These are phyloP conservation scores for Cucumis cinereus DNA, from an alignment of 306 rosid species.

Conservation along the genomic window DNA sequence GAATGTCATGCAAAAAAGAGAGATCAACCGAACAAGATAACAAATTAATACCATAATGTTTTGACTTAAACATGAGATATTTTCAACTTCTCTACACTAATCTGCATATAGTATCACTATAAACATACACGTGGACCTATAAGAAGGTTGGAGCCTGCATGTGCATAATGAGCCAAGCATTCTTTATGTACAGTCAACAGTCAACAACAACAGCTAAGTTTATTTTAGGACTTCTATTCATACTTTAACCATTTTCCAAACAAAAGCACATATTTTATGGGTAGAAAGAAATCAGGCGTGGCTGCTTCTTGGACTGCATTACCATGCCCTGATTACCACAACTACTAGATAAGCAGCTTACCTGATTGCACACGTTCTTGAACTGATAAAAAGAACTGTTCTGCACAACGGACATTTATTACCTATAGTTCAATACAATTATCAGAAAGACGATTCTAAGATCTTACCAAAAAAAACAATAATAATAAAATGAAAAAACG, in stretches of 20 bases:
- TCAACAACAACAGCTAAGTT: background rate
- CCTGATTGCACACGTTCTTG: slow-evolving; percentile 84
- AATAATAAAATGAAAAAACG: slow-evolving; percentile 1
- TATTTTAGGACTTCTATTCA: background rate
- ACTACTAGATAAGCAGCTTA: slow-evolving; percentile 16
- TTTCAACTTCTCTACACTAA: background rate
- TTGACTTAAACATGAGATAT: background rate
- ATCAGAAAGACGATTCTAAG: slow-evolving; percentile 15
- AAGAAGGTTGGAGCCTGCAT: background rate
- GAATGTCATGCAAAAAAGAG: slow-evolving; percentile 10
- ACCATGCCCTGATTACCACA: background rate
- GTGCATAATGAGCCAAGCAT: background rate
- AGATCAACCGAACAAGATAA: background rate
- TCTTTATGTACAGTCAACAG: background rate
- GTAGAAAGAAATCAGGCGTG: background rate
- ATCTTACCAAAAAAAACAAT: background rate
- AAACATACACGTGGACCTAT: background rate
- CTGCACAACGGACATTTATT: slow-evolving; percentile 99
- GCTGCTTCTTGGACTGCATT: background rate
- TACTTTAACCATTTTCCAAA: background rate
- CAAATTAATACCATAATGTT: background rate
- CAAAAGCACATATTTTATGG: background rate
- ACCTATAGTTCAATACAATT: slow-evolving; percentile 42
- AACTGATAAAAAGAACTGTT: slow-evolving; percentile 81
- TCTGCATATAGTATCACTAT: background rate